These are phyloP conservation scores for Termitomyces sp. DNA, from an alignment of 768 basidiomycete genomes.

Conservation along the genomic window DNA sequence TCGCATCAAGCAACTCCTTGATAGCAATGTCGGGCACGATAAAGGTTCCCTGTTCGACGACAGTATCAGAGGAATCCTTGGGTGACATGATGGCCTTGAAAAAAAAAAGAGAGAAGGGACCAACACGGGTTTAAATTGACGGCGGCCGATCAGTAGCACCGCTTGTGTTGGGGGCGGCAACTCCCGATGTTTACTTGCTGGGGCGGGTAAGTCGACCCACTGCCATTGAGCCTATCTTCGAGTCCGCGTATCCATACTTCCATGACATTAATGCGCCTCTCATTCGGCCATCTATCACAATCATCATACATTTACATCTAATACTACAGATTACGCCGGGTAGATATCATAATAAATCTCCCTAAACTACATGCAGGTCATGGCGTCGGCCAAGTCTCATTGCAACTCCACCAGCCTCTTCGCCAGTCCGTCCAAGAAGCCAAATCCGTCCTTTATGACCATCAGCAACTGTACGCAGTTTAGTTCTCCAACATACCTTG, in stretches of 20 bases:
- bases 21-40: constrained; percentile 80
- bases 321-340: constrained; percentile 2
- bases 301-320: neutral
- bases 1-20: constrained; percentile 79
- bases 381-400: neutral
- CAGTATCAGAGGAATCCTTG: constrained; percentile 26
- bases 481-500: constrained; percentile 37
- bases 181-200: constrained; percentile 10
- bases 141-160: constrained; percentile 1
- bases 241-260: too few relatives aligned
- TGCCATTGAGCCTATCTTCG: neutral
- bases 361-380: neutral
- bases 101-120: constrained; percentile 6
- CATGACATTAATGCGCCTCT: neutral
- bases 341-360: constrained; percentile 5
- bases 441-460: constrained; percentile 50
- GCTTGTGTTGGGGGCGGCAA: constrained; percentile 13
- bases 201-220: neutral
- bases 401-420: constrained; percentile 42
- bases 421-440: constrained; percentile 60
- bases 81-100: constrained; percentile 25
- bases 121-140: constrained; percentile 6
- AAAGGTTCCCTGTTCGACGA: constrained; percentile 53
- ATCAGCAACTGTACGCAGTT: neutral
- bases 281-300: neutral